Percentiles rank a stretch among this genome's conserved stretches.
Conservation (phyloP, 2,329 filamentous ascomycete species). For the Monilinia vaccinii-corymbosi region DNA sequence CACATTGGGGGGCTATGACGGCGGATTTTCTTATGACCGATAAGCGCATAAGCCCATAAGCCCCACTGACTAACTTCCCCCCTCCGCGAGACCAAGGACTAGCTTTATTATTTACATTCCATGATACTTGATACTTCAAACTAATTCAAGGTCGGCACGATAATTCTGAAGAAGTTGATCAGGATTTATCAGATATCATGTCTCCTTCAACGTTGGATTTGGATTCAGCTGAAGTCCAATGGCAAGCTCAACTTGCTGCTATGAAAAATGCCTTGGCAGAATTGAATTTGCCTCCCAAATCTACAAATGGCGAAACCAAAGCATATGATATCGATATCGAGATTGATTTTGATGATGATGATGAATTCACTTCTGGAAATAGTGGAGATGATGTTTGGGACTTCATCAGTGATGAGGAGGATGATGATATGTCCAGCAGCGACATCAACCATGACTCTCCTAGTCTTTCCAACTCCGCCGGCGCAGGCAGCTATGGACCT, state of each 20-base stretch:
- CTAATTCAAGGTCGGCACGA: neutral
- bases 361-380: slow-evolving; percentile 42
- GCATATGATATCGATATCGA: slow-evolving; percentile 48
- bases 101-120: neutral
- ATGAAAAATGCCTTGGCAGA: slow-evolving; percentile 82
- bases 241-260: slow-evolving; percentile 74
- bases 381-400: slow-evolving; percentile 85
- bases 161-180: neutral
- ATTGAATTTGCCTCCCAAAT: slow-evolving; percentile 43
- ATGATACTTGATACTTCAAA: neutral
- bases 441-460: slow-evolving; percentile 46
- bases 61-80: neutral
- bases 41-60: no score
- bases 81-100: neutral
- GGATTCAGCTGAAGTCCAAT: slow-evolving; percentile 46
- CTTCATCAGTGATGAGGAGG: slow-evolving; percentile 69
- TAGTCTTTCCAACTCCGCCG: slow-evolving; percentile 21
- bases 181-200: neutral
- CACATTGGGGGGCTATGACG: slow-evolving; percentile 4
- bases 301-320: slow-evolving; percentile 35
- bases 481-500: slow-evolving; percentile 39
- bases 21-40: slow-evolving; percentile 8
- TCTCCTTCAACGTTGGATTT: slow-evolving; percentile 2
- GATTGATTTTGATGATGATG: slow-evolving; percentile 56
- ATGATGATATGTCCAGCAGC: slow-evolving; percentile 56